Conservation (phyloP, 208 protist genomes). For the Trypanosoma rangeli region DNA sequence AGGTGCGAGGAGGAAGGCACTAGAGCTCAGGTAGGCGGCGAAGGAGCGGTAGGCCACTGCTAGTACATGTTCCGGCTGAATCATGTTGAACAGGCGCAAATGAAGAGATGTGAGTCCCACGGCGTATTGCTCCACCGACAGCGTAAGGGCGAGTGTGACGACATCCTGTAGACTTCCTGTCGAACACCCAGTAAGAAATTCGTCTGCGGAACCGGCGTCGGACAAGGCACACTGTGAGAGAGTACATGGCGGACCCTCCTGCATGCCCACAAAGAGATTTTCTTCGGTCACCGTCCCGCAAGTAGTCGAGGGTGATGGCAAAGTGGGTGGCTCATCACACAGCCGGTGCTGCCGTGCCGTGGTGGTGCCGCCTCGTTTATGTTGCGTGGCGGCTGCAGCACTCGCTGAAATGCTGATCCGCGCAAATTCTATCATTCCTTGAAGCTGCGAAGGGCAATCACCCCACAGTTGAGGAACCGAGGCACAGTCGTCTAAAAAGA, state of each 20-base stretch:
- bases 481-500: slow-evolving; percentile 52
- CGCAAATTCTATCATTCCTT: slow-evolving; percentile 52
- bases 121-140: slow-evolving; percentile 50
- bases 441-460: slow-evolving; percentile 44
- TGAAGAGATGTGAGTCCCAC: slow-evolving; percentile 44
- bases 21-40: slow-evolving; percentile 32
- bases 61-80: slow-evolving; percentile 44
- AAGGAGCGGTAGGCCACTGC: slow-evolving; percentile 31
- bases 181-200: background rate
- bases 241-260: background rate
- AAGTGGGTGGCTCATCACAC: background rate
- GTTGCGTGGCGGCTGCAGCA: background rate
- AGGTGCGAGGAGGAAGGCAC: slow-evolving; percentile 33
- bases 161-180: background rate
- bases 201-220: background rate
- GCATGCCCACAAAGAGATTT: background rate
- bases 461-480: slow-evolving; percentile 38
- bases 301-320: background rate
- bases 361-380: background rate
- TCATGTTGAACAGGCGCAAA: slow-evolving; percentile 38
- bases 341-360: background rate
- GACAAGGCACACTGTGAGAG: background rate
- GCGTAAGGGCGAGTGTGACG: slow-evolving; percentile 29
- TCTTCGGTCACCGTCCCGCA: background rate
- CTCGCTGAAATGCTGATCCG: slow-evolving; percentile 20